phyloP scores from a whole-genome alignment of 192 early-diverging fungal species.

The Podila horticola region DNA sequence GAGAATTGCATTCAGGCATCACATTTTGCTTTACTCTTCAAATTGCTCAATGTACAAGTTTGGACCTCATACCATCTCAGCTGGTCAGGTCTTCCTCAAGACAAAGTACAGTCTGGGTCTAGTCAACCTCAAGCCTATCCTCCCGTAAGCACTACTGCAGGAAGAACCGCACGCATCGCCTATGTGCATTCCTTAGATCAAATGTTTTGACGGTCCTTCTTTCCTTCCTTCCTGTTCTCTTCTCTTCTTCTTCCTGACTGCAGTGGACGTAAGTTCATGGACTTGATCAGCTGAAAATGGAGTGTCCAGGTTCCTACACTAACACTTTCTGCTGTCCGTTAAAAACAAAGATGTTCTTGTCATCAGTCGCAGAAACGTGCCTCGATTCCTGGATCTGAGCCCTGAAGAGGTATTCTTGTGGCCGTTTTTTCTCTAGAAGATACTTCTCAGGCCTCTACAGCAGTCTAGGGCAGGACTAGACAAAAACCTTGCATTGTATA shows the following conservation, averaged over 20 bases:
- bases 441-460: no score
- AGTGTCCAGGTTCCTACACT: neutral
- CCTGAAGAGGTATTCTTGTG: slow-evolving; percentile 69
- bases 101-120: slow-evolving; percentile 79
- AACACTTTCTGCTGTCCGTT: neutral
- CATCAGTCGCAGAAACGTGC: slow-evolving; percentile 71
- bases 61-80: slow-evolving; percentile 76
- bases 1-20: neutral
- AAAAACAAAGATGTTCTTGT: slow-evolving; percentile 80
- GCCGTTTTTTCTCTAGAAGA: neutral
- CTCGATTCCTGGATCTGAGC: slow-evolving; percentile 81
- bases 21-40: no score
- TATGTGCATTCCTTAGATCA: no score
- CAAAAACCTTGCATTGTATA: no score
- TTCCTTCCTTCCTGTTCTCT: no score
- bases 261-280: no score
- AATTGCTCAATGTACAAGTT: slow-evolving; percentile 53
- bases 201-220: no score
- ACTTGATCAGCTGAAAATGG: neutral
- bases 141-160: slow-evolving; percentile 63
- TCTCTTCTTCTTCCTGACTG: no score
- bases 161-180: no score
- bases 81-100: slow-evolving; percentile 81
- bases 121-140: slow-evolving; percentile 94
- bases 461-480: no score